Percentiles rank a stretch among this genome's conserved stretches.
phyloP scores from a whole-genome alignment of 305 asterid genomes.

The Plantago coronopus region DNA sequence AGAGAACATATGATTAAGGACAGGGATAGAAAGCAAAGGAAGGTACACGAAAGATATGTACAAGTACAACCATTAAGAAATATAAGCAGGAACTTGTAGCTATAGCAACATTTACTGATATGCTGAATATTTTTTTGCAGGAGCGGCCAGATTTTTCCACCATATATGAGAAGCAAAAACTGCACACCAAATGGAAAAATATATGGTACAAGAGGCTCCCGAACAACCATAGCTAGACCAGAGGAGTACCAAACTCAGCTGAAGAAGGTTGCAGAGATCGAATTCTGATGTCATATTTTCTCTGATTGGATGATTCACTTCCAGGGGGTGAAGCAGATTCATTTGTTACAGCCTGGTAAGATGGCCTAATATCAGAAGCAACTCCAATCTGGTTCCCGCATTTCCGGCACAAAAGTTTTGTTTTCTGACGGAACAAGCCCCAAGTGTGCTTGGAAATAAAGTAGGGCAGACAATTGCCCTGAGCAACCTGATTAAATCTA shows the following conservation, averaged over 20 bases:
- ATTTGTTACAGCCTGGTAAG: slow-evolving; percentile 44
- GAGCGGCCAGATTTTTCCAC: slow-evolving; percentile 13
- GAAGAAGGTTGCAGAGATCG: slow-evolving; percentile 75
- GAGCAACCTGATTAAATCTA: slow-evolving; percentile 63
- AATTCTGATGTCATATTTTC: slow-evolving; percentile 59
- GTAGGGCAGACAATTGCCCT: slow-evolving; percentile 53
- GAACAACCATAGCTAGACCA: slow-evolving; percentile 26
- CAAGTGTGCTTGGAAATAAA: slow-evolving; percentile 54
- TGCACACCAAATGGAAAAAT: slow-evolving; percentile 19
- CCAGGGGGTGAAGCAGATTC: slow-evolving; percentile 45
- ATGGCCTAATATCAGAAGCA: slow-evolving; percentile 40
- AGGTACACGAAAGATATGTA: slow-evolving; percentile 22
- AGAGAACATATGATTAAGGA: slow-evolving; percentile 13
- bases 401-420: slow-evolving; percentile 70
- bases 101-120: not conserved
- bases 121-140: slow-evolving; percentile 11
- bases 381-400: slow-evolving; percentile 68
- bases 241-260: slow-evolving; percentile 41
- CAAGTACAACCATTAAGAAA: slow-evolving; percentile 30
- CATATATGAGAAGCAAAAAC: slow-evolving; percentile 19
- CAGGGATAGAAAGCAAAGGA: not conserved
- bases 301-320: slow-evolving; percentile 43
- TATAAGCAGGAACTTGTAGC: not conserved
- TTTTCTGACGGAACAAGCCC: slow-evolving; percentile 53
- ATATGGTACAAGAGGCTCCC: slow-evolving; percentile 6